phyloP scores from a whole-genome alignment of 768 basidiomycete genomes.

The Trametopsis cervina region DNA sequence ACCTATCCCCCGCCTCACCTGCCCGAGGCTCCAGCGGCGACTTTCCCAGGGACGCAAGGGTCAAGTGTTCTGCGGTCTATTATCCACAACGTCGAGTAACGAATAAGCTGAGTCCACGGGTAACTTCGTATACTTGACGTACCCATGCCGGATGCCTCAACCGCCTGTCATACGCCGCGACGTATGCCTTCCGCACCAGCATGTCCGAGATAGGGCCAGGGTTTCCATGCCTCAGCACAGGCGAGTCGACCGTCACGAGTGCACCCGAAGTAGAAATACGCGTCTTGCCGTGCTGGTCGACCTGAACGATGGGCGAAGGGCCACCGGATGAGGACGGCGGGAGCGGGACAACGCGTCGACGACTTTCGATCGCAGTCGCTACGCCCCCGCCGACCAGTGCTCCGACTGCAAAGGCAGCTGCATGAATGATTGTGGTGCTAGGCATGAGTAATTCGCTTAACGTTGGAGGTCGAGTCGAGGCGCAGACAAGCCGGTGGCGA shows the following conservation, averaged over 20 bases:
- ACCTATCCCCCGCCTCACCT: conserved; percentile 52
- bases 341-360: conserved; percentile 13
- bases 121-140: conserved; percentile 15
- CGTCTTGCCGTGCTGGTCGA: conserved; percentile 39
- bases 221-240: conserved; percentile 71
- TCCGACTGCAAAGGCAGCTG: conserved; percentile 77
- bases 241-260: conserved; percentile 18
- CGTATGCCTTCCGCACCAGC: conserved; percentile 76
- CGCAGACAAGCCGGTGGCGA: too few relatives aligned
- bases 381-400: conserved; percentile 76
- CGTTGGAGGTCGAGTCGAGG: too few relatives aligned
- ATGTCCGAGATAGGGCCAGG: conserved; percentile 83
- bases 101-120: too few relatives aligned
- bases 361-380: conserved; percentile 38
- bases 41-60: conserved; percentile 61
- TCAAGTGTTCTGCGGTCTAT: conserved; percentile 94
- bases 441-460: too few relatives aligned
- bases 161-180: conserved; percentile 85
- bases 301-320: conserved; percentile 37
- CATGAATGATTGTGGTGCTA: conserved; percentile 45
- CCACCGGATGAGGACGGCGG: conserved; percentile 12
- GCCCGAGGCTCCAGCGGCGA: conserved; percentile 30
- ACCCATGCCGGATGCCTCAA: conserved; percentile 94
- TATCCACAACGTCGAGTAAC: neutral
- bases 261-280: conserved; percentile 30